Evolutionary conservation across 805 yeast species (phyloP).

Genomic region (Candida sithepensis): DNA sequence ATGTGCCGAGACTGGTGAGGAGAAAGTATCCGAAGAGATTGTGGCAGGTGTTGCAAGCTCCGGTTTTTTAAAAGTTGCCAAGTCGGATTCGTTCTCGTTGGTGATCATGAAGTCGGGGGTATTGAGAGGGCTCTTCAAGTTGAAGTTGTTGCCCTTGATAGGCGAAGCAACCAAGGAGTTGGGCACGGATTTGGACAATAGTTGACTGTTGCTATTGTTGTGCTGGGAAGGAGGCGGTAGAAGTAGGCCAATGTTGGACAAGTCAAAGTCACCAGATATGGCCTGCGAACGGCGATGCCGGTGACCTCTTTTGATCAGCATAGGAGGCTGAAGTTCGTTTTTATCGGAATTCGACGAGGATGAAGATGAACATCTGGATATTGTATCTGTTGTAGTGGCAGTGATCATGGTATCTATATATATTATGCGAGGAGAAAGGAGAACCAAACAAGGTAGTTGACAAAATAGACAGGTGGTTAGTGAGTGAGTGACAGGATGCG

Average conservation of each 20-base stretch:
- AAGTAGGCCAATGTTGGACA: slow-evolving; percentile 23
- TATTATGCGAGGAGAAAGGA: no score
- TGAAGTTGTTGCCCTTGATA: slow-evolving; percentile 6
- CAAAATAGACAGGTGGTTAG: no score
- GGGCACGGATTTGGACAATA: slow-evolving; percentile 22
- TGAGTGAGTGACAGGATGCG: no score
- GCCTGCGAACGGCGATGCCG: slow-evolving; percentile 86
- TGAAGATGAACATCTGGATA: slow-evolving; percentile 1
- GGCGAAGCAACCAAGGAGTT: slow-evolving; percentile 23
- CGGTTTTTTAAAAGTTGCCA: slow-evolving; percentile 11
- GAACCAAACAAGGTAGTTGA: no score
- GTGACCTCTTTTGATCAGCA: slow-evolving; percentile 47
- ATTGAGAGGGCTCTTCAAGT: background rate
- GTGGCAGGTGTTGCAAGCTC: slow-evolving; percentile 1
- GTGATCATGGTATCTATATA: slow-evolving; percentile 9
- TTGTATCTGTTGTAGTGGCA: slow-evolving; percentile 5
- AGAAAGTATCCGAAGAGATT: background rate
- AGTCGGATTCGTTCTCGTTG: background rate
- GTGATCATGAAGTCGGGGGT: no score
- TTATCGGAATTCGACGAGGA: slow-evolving; percentile 1
- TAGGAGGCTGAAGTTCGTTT: slow-evolving; percentile 26
- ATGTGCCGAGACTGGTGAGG: slow-evolving; percentile 8
- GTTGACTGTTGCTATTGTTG: no score
- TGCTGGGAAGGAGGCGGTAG: slow-evolving; percentile 17
- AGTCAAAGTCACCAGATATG: slow-evolving; percentile 79